Conservation (phyloP, 805 yeast genomes). For the Saccharomyces paradoxus region DNA sequence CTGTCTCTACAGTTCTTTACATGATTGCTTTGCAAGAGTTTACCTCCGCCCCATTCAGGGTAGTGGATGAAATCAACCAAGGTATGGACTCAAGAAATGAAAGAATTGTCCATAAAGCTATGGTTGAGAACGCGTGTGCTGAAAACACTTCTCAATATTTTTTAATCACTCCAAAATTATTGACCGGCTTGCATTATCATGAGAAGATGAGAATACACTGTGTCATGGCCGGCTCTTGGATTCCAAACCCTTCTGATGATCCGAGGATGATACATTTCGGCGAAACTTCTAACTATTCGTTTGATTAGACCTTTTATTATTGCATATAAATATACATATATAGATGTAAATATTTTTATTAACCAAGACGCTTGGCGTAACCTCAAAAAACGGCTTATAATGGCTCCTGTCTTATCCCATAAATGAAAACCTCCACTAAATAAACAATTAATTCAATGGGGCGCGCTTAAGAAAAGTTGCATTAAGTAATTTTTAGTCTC, state of each 20-base stretch:
- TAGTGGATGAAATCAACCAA: conserved; percentile 96
- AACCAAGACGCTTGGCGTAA: not conserved
- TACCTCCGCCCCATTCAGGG: conserved; percentile 83
- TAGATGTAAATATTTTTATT: conserved; percentile 1
- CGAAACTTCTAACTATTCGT: conserved; percentile 25
- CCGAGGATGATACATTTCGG: conserved; percentile 32
- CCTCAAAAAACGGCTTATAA: not conserved
- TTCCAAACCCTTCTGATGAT: conserved; percentile 32
- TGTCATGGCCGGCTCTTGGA: conserved; percentile 55
- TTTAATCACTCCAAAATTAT: conserved; percentile 83
- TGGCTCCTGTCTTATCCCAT: not conserved
- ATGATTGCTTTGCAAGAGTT: conserved; percentile 85
- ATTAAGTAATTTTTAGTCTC: not conserved
- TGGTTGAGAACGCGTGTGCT: conserved; percentile 76
- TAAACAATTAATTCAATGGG: not conserved
- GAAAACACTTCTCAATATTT: conserved; percentile 70
- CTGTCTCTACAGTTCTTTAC: conserved; percentile 86
- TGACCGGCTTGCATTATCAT: conserved; percentile 70
- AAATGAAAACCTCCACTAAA: not conserved
- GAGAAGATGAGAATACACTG: conserved; percentile 78
- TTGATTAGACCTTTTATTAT: conserved; percentile 6
- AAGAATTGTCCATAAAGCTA: conserved; percentile 70
- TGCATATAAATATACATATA: conserved; percentile 1
- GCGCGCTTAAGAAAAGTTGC: not conserved
- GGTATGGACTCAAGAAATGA: conserved; percentile 97